Base-by-base conservation (phyloP, 2,329 filamentous ascomycete species). In the Sarocladiaceae sp. region DNA sequence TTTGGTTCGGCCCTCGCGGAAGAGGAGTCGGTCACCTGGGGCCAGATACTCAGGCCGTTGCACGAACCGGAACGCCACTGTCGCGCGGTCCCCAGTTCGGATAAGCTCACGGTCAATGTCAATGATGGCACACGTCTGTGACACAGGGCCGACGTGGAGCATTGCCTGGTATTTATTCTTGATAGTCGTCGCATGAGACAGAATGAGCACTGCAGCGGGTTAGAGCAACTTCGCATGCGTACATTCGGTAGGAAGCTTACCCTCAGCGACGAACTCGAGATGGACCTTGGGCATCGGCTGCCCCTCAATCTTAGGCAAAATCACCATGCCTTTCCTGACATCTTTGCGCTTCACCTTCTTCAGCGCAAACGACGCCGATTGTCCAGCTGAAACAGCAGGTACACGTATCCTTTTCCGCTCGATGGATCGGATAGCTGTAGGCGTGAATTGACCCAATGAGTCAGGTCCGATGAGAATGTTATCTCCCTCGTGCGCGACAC, bases 151-250 rank as follows among this genome's bases (percentile, higher is more conserved):
- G 4, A 98, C 90, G 56, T 98, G 93, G 18, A 98, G 75, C 90
- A 97, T 98, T 1, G 93, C 93, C 68, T 98, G 93, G 53, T 98
- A 98, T 56, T 89, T 91, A 1, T 83, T 88, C 64, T 95, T 93
- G 64, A 98, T 98, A 33, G 93, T 98, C 0, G 93, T 98, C 0
- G 91, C 89, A 58, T 98, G 93, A 3, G 87, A 94, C 6, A 98
- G 74, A 53, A 98, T 97, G 18, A 98, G 74, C 1, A 98, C 93
- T 82, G 46, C 0, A 20, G 19, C n/a, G 13, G 16, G 40, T 43
- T 19, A 33, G 27, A 13, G 12, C 4, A 24, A 12, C 7, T 31
- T 9, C n/a, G n/a, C n/a, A n/a, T n/a, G n/a, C n/a, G n/a, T 6
- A 15, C 26, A 19, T 29, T 7, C 18, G 13, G 48, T 34, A 20